Evolutionary conservation across 2,329 filamentous ascomycete genomes (phyloP), one percentile per base, ranked within the genome.

Genomic region (Colletotrichum cordylinicola): DNA sequence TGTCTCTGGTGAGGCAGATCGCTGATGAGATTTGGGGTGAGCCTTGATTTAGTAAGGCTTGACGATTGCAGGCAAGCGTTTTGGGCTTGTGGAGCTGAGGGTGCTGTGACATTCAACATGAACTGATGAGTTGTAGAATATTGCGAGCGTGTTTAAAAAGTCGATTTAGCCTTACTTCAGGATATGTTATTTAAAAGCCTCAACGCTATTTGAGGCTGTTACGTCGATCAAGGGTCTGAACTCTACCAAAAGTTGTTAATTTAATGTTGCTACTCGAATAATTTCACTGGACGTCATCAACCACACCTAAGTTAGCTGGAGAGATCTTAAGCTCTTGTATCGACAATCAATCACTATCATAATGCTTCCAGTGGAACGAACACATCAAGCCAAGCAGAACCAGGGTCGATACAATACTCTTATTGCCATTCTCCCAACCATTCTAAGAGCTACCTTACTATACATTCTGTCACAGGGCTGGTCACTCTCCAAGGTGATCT

Each of bases 1-100:
- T 96, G 80, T 87, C 90, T 78, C 85, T 96, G 68, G 93, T 96
- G 21, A 90, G 94, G 78, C 87, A 91, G 79, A 91, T 96, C 80
- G 94, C 94, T 4, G 90, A 95, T 81, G 91, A 93, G 80, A 90
- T 96, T 74, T 96, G 94, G 94, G 82, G 82, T 1, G 79, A 84
- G 74, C 77, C 82, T 58, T 84, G 13, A 39, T 18, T 27, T 52
- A n/a, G 16, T 15, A 5, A 6, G 6, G 35, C 15, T 3, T 12
- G n/a, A 29, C 5, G 24, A 29, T 6, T 18, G 8, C 2, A 4
- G 10, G 7, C 8, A 2, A 18, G 37, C 1, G 31, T 10, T n/a
- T 16, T 6, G 24, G 13, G 9, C 0, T 24, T 12, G 55, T 58
- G 15, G n/a, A 58, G 55, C 55, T 1, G 24, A n/a, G 12, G 27